These are phyloP conservation scores for Phytophthora pseudosyringae DNA, from an alignment of 352 stramenopile species.

Conservation along the genomic window DNA sequence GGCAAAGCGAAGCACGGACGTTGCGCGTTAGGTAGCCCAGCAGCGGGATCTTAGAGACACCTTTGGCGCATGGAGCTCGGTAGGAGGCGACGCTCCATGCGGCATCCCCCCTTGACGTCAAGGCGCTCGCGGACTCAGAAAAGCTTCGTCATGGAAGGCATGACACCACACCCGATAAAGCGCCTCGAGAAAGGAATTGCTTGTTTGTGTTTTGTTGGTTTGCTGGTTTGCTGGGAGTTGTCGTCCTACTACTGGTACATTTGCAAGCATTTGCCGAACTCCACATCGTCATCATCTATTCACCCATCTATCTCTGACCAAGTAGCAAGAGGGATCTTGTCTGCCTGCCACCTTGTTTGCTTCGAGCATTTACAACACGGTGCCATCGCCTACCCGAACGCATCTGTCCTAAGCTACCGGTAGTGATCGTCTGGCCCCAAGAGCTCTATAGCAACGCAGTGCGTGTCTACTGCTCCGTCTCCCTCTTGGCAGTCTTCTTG, in stretches of 20 bases:
- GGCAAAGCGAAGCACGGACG: slow-evolving; percentile 21
- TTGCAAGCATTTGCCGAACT: neutral
- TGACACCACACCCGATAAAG: slow-evolving; percentile 33
- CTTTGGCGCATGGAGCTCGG: slow-evolving; percentile 36
- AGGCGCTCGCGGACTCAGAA: slow-evolving; percentile 27
- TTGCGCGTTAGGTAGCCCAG: slow-evolving; percentile 28
- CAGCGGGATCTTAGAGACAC: slow-evolving; percentile 42
- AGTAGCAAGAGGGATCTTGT: slow-evolving; percentile 7
- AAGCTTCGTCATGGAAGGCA: slow-evolving; percentile 30
- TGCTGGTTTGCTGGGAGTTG: slow-evolving; percentile 8
- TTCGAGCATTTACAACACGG: slow-evolving; percentile 23
- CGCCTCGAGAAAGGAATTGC: slow-evolving; percentile 36
- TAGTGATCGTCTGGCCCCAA: neutral
- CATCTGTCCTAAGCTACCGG: slow-evolving; percentile 4
- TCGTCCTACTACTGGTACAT: neutral
- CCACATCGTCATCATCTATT: slow-evolving; percentile 25
- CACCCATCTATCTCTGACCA: slow-evolving; percentile 4
- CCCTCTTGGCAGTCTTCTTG: slow-evolving; percentile 22
- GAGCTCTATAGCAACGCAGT: neutral
- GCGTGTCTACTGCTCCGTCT: slow-evolving; percentile 11
- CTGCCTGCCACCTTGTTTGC: slow-evolving; percentile 15
- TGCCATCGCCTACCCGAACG: neutral
- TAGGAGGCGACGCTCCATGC: slow-evolving; percentile 9
- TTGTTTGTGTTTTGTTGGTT: slow-evolving; percentile 38
- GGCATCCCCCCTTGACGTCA: slow-evolving; percentile 26